Base-by-base conservation (phyloP, 2,329 filamentous ascomycete species). In the Truncatella angustata region DNA sequence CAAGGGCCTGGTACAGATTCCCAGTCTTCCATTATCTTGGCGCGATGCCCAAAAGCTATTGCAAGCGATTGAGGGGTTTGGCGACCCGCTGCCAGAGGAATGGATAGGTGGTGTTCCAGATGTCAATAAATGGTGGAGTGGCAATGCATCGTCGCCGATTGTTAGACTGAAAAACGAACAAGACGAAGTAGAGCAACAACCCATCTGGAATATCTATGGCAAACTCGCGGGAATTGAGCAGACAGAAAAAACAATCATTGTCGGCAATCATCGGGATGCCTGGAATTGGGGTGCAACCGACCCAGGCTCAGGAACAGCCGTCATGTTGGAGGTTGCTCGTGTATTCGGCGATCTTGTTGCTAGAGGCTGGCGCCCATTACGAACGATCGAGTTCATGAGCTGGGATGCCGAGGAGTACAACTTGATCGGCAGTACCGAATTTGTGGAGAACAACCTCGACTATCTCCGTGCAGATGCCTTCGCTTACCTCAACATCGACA, bases 351-450 rank as follows among this genome's bases (percentile, higher is more conserved):
- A 90, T 57, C 80, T 97, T 14, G 77, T 86, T 20, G 71, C 78
- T 14, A 82, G 85, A 52, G 93, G 92, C 49, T 99, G 94, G 94
- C 82, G 89, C 23, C 94, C 94, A 1, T 77, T 96, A 14, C 87
- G 94, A n/a, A 95, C 91, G 3, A 96, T 99, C 58, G 89, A 96
- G 67, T 97, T 99, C 69, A 91, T 92, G 64, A 96, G 90, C 30
- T 99, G 94, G 94, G 94, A 99, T 68, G 94, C 84, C 4, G 87
- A 87, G 60, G 91, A 93, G 69, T 97, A 96, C 74, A 97, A 97
- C 69, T 75, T 94, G 42, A 89, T 96, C 53, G 94, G 94, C 7
- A 96, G 91, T 10, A 97, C 94, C 2, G 94, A 99, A 68, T 93
- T 88, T 63, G 94, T 99, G 42, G 94, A 99, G 72, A 87, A 88